These are phyloP conservation scores for Epicoccum nigrum DNA, from an alignment of 2,329 filamentous ascomycete genomes.

Conservation along the genomic window DNA sequence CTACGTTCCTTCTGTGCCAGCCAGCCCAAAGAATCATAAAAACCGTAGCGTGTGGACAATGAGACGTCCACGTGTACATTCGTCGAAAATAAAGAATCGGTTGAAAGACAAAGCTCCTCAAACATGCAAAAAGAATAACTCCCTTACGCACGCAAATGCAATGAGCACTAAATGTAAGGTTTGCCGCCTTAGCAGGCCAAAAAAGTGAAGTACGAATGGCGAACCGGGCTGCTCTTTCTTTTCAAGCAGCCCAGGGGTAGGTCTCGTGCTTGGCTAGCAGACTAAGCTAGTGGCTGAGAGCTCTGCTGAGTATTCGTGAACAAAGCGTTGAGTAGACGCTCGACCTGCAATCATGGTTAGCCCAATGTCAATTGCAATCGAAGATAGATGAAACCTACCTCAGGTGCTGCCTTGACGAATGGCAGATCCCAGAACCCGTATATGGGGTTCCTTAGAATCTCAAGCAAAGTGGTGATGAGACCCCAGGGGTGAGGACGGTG, in stretches of 20 bases:
- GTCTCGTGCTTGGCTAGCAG: slow-evolving; percentile 9
- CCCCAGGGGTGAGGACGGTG: slow-evolving; percentile 97
- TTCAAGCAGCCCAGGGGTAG: slow-evolving; percentile 8
- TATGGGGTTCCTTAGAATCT: slow-evolving; percentile 88
- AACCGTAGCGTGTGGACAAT: slow-evolving; percentile 23
- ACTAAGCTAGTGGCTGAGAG: slow-evolving; percentile 47
- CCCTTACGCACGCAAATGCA: slow-evolving; percentile 44
- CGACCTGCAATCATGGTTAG: slow-evolving; percentile 45
- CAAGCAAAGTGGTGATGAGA: slow-evolving; percentile 82
- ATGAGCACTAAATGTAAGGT: slow-evolving; percentile 34
- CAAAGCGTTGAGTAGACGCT: slow-evolving; percentile 54
- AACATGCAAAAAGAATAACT: slow-evolving; percentile 31
- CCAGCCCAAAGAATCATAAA: slow-evolving; percentile 34
- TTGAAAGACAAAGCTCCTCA: slow-evolving; percentile 22
- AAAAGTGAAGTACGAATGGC: slow-evolving; percentile 18
- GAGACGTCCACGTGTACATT: slow-evolving; percentile 19
- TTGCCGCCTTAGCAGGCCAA: slow-evolving; percentile 22
- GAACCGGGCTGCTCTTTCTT: neutral
- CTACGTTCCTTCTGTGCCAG: slow-evolving; percentile 31
- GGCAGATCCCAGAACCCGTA: slow-evolving; percentile 92
- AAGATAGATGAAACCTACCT: slow-evolving; percentile 56
- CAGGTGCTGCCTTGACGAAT: slow-evolving; percentile 87
- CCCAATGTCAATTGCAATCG: slow-evolving; percentile 18
- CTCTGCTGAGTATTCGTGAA: slow-evolving; percentile 56
- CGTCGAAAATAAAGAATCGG: slow-evolving; percentile 24